Base-by-base conservation (phyloP, 2,329 filamentous ascomycete genomes). In the Claviceps sp. region DNA sequence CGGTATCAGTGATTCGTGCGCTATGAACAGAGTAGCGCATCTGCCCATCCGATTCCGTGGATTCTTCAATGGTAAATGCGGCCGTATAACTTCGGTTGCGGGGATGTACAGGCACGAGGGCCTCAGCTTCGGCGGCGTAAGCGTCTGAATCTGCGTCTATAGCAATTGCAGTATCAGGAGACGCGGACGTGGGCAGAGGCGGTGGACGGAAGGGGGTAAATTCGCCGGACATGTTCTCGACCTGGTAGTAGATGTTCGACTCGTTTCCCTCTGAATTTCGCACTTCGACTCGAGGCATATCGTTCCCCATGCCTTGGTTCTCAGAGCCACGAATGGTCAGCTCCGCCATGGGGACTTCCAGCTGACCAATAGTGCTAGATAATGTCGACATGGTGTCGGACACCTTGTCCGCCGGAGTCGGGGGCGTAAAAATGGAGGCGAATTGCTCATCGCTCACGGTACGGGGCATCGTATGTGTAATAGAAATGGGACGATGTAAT, bases 401-500 rank as follows among this genome's bases (percentile, higher is more conserved):
- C 60, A 78, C 76, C 72, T 72, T 70, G 63, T 70, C 71, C 55
- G 67, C 62, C 59, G 74, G 74, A 22, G 69, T 67, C 51, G 74
- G 76, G 53, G 72, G 65, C 45, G 82, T 75, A 67, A 97, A 97
- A 63, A 98, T 90, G 62, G 85, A 77, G 56, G 87, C 84, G 67
- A 97, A 96, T 48, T 84, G 77, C 63, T 86, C 84, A 56, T 85
- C 75, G 50, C 79, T 82, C 46, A 89, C 78, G 20, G 77, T 73
- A 60, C 79, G 82, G 52, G 86, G 93, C 63, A 95, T 84, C 59
- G 85, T 84, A 60, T 84, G 83, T 48, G 84, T 89, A 58, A 96
- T 81, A 52, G 88, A 95, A 63, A 98, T 91, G 46, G 93, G 93
- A 55, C 93, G 84, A 70, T 98, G 88, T 58, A 95, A 85, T 56